Evolutionary conservation across 2,329 filamentous ascomycete species (phyloP), one percentile per base, ranked within the genome.

Genomic region (Torrubiellomyces zombiae): DNA sequence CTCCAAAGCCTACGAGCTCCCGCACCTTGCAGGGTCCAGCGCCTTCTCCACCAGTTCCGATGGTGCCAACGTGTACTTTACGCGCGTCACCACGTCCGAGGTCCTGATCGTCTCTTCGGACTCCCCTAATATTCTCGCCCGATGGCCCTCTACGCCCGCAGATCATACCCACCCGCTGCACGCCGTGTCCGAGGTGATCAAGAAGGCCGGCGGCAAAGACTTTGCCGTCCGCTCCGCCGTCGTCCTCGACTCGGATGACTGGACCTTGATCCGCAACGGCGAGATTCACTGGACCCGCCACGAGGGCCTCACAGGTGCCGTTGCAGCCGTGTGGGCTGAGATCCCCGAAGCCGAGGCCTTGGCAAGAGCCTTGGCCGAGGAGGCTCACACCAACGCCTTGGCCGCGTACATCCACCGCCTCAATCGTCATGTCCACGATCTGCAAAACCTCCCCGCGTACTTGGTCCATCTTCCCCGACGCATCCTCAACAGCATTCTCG

Each of bases 401-500:
- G 60, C 67, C 8, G 89, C 89, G n/a, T 98, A 93, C 42, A 54
- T 86, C 15, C 83, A 94, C 51, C 76, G 89, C 9, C 62, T 93
- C 9, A 76, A 67, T 34, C 77, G 89, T 22, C 89, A 98, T 44
- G 40, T 82, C 9, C 60, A 69, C 22, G 89, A 94, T 35, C 59
- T 94, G 19, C 60, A 77, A 42, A 60, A 76, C 37, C 60, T 95
- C 4, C 85, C 85, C 1, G 64, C 60, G 1, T 91, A 75, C 52
- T 50, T 92, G 3, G 62, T 70, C 32, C 59, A 59, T 10, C 57
- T 94, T 7, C 82, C 82, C 4, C 53, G 60, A 21, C 70, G 73
- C 14, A 52, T 94, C 9, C 40, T 83, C 3, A 65, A 65, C 32
- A 75, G 69, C 34, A 56, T 81, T 10, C 43, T 74, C 7, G 68